These are phyloP conservation scores for Helotiales sp. DNA, from an alignment of 2,329 filamentous ascomycete species.

Conservation along the genomic window DNA sequence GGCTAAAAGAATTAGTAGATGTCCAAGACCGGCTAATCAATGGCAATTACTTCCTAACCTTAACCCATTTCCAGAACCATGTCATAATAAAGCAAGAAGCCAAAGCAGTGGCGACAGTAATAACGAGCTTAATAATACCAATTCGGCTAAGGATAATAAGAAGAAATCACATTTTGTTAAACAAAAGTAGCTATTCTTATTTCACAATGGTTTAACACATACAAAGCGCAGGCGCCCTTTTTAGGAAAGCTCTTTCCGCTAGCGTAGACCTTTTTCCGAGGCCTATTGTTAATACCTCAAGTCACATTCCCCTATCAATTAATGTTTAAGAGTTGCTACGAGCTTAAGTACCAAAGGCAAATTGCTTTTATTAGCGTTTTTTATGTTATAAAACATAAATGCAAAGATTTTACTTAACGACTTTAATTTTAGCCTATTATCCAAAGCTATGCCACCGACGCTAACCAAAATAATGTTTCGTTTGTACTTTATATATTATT, in stretches of 20 bases:
- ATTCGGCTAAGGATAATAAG: no score
- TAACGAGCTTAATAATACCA: no score
- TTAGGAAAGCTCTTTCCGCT: no score
- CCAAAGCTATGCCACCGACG: constrained; percentile 17
- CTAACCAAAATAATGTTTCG: no score
- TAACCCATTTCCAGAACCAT: constrained; percentile 25
- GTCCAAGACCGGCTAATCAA: constrained; percentile 19
- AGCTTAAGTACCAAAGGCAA: background rate
- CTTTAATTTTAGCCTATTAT: constrained; percentile 14
- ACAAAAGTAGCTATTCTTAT: constrained; percentile 23
- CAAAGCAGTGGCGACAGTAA: no score
- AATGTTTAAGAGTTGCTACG: constrained; percentile 7
- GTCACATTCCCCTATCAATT: constrained; percentile 2
- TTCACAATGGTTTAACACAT: constrained; percentile 1
- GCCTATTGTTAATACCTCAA: no score
- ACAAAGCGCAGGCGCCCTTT: constrained; percentile 11
- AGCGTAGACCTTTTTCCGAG: no score
- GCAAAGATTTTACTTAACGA: constrained; percentile 12
- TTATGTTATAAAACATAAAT: constrained; percentile 21
- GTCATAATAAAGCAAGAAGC: constrained; percentile 25
- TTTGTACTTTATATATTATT: constrained; percentile 23
- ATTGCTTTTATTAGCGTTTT: no score
- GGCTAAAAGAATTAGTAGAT: constrained; percentile 21
- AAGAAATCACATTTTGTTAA: constrained; percentile 27
- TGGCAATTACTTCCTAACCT: constrained; percentile 22